These are phyloP conservation scores for Epichloe amarillans DNA, from an alignment of 2,329 filamentous ascomycete species.

Conservation along the genomic window DNA sequence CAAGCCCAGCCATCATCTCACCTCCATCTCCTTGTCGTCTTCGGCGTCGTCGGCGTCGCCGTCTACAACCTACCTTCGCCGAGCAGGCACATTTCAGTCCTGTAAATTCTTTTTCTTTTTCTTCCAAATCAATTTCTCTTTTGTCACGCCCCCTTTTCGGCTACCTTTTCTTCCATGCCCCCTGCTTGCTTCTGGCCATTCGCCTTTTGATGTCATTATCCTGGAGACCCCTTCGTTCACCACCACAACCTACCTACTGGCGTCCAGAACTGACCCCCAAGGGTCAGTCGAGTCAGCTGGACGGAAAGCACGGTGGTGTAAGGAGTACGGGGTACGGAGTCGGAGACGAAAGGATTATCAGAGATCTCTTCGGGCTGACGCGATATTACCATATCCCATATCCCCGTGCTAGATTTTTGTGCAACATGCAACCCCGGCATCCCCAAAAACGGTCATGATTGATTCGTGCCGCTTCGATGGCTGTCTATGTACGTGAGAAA, in stretches of 20 bases:
- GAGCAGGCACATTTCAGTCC: background rate
- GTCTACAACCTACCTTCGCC: background rate
- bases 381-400: background rate
- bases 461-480: background rate
- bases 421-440: background rate
- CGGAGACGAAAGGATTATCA: too few species aligned
- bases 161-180: background rate
- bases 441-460: background rate
- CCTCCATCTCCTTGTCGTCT: too few species aligned
- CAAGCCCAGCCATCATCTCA: background rate
- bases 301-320: background rate
- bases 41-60: background rate
- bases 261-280: background rate
- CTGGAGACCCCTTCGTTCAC: background rate
- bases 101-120: background rate
- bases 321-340: too few species aligned
- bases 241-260: background rate
- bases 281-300: background rate
- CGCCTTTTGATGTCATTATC: slow-evolving; percentile 2
- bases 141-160: background rate
- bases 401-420: background rate
- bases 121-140: background rate
- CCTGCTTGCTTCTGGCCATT: background rate
- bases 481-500: background rate
- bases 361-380: background rate